Base-by-base conservation (phyloP, 495 filamentous ascomycete species). In the Aspergillus incahuasiensis region DNA sequence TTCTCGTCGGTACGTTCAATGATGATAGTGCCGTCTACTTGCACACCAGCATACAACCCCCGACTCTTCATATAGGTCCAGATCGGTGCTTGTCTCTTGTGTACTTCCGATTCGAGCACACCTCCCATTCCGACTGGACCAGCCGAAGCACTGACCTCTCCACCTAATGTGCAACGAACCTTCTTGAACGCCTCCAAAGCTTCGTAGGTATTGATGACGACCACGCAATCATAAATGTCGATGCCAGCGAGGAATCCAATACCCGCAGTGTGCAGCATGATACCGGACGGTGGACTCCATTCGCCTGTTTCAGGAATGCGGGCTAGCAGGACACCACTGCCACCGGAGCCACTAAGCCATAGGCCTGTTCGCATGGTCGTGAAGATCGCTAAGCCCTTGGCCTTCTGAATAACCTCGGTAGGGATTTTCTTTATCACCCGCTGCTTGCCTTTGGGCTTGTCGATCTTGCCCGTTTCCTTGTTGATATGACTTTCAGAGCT, bases 321-420 rank as follows among this genome's bases (percentile, higher is more conserved):
- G 18, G 81, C 91, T 47, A 95, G 77, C 44, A 96, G 77, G 20
- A 96, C 78, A 43, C 91, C 91, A 60, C 88, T 90, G 11, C 74
- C 74, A 25, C 91, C 90, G 6, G 91, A 91, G 28, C 91, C 91
- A 51, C 89, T 90, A 35, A 92, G 75, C 91, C 91, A 96, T 16
- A 96, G 79, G 32, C 91, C 91, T 16, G 90, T 90, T 48, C 91
- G 86, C 89, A 96, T 92, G 19, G 89, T 92, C 0, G 91, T 95
- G 74, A 96, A 96, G 58, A 96, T 86, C 22, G 89, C 90, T 34
- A 96, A 71, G 12, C 90, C 91, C 63, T 92, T 89, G 11, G 91
- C 91, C 70, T 88, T 85, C 62, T 86, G 81, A 52, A 96, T 87
- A 43, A 95, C 89, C 64, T 87, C 73, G 28, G 83, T 70, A 0